Base-by-base conservation (phyloP, 2,329 filamentous ascomycete species). In the Fusarium sp. region DNA sequence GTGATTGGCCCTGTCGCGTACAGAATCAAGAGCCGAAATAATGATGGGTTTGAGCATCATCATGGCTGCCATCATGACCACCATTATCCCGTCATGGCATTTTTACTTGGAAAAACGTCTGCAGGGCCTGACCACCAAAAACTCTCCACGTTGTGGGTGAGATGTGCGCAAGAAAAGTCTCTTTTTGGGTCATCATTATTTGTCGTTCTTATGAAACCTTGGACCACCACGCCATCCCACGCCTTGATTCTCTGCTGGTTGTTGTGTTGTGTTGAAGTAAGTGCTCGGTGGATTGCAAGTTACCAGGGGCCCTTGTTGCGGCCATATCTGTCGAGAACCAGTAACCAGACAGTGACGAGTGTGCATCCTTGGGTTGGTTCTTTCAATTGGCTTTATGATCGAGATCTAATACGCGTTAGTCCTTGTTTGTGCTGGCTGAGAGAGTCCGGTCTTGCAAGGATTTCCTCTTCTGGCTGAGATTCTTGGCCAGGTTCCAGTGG, bases 301-400 rank as follows among this genome's bases (percentile, higher is more conserved):
- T 62, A 45, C 62, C 54, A 45, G 43, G 42, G 26, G 47, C 58
- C 65, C 50, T 56, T 47, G 57, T 17, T 57, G 52, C 22, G 42
- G 26, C 51, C 46, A 43, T 57, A 53, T 36, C 24, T 38, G 44
- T 42, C 53, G 53, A 65, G 54, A 49, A 36, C 49, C 45, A 67
- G 63, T 56, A 56, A 42, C 53, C 40, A 45, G 43, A 61, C 34
- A 38, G 61, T 71, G 52, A 71, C 59, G 60, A 69, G 62, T 50
- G 40, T 54, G 49, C 66, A 71, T 60, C 52, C 53, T 64, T 57
- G 40, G 53, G 57, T 60, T 62, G 62, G 72, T 61, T 71, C 65
- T 57, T 65, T 63, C 69, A 59, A 74, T 74, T 73, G 65, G 72
- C 65, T 59, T 65, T 54, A 50, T 68, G 58, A 74, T 74, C 70